phyloP scores from a whole-genome alignment of 2,329 filamentous ascomycete genomes.

The Cadophora malorum region DNA sequence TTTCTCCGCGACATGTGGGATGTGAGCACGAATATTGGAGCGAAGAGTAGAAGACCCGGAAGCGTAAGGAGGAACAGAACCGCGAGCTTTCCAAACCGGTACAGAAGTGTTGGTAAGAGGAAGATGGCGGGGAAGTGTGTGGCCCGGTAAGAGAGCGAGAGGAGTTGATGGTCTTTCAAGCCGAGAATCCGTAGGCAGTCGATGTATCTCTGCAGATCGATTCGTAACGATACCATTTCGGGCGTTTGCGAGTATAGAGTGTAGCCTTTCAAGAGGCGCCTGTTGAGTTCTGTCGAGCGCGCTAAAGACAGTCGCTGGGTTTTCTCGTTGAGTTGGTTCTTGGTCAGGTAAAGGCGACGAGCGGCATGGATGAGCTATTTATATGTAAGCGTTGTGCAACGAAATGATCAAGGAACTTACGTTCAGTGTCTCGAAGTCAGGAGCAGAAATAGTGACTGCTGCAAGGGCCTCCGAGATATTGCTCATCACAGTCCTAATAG shows the following conservation, averaged over 20 bases:
- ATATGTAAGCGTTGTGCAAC: constrained; percentile 37
- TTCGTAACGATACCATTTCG: constrained; percentile 75
- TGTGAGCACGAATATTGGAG: constrained; percentile 83
- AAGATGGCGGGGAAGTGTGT: constrained; percentile 78
- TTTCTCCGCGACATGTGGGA: constrained; percentile 74
- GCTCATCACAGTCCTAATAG: constrained; percentile 82
- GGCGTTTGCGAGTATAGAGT: constrained; percentile 85
- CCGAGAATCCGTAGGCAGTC: constrained; percentile 81
- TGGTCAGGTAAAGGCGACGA: constrained; percentile 65
- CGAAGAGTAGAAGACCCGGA: constrained; percentile 85
- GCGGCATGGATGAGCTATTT: constrained; percentile 75
- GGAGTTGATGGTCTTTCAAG: constrained; percentile 88
- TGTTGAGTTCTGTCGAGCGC: constrained; percentile 90
- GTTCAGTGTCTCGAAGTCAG: constrained; percentile 90
- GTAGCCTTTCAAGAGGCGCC: constrained; percentile 86
- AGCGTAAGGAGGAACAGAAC: constrained; percentile 80
- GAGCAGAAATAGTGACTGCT: constrained; percentile 90
- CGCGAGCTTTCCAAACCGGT: constrained; percentile 77
- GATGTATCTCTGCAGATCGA: constrained; percentile 83
- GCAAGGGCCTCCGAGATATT: constrained; percentile 83
- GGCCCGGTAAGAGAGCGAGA: constrained; percentile 60
- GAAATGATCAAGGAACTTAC: constrained; percentile 51
- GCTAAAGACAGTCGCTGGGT: constrained; percentile 78
- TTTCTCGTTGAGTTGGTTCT: constrained; percentile 64
- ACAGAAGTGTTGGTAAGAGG: constrained; percentile 77